Conservation (phyloP, 305 asterid genomes). For the Andrographis paniculata region DNA sequence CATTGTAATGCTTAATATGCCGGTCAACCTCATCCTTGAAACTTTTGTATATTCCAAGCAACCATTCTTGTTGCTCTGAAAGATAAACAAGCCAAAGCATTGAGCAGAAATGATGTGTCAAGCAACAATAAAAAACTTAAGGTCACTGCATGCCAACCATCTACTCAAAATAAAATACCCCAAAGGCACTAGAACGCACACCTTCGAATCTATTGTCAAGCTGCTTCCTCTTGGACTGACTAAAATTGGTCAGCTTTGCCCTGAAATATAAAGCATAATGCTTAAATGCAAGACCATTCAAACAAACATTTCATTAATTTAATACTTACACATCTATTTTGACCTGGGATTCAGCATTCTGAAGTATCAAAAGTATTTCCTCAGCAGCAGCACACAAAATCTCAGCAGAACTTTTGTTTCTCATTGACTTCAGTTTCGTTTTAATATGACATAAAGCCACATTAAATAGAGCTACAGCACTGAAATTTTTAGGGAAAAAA, state of each 20-base stretch:
- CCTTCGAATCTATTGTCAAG: conserved; percentile 70
- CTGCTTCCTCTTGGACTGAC: conserved; percentile 49
- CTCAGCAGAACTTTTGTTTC: conserved; percentile 58
- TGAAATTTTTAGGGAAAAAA: conserved; percentile 23
- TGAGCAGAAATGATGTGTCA: conserved; percentile 7
- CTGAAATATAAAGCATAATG: conserved; percentile 40
- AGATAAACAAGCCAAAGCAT: conserved; percentile 21
- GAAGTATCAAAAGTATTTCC: conserved; percentile 47
- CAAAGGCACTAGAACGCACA: conserved; percentile 19
- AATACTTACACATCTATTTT: conserved; percentile 59
- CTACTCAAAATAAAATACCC: neutral
- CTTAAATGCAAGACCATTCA: conserved; percentile 19
- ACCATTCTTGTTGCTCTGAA: conserved; percentile 67
- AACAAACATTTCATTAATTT: conserved; percentile 12
- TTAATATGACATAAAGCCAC: conserved; percentile 60
- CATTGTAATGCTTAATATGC: conserved; percentile 52
- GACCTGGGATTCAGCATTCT: conserved; percentile 66
- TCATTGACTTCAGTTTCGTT: conserved; percentile 55
- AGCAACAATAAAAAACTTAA: conserved; percentile 14
- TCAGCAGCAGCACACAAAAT: conserved; percentile 62
- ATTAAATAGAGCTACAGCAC: conserved; percentile 59
- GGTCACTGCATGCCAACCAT: neutral
- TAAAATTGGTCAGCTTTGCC: conserved; percentile 50
- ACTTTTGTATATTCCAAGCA: conserved; percentile 50
- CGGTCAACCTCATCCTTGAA: conserved; percentile 61